These are phyloP conservation scores for Lachancea cidri DNA, from an alignment of 805 yeast species.

Conservation along the genomic window DNA sequence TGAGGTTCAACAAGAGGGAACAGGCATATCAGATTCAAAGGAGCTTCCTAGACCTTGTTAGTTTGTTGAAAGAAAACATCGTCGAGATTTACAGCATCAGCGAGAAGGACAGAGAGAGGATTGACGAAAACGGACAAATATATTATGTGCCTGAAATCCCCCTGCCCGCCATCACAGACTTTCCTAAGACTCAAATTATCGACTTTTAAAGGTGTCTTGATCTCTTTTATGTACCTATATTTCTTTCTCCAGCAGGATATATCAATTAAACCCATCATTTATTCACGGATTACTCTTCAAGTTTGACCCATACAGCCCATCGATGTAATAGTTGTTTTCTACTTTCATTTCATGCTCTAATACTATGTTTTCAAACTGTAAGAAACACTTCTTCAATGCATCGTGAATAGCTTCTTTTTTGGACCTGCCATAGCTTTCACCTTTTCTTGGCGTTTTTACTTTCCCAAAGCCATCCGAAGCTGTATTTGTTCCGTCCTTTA, in stretches of 20 bases:
- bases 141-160: constrained; percentile 75
- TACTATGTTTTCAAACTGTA: constrained; percentile 70
- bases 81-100: constrained; percentile 75
- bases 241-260: no score
- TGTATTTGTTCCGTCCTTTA: constrained; percentile 77
- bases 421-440: constrained; percentile 73
- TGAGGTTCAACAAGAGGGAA: constrained; percentile 65
- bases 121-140: constrained; percentile 82
- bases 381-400: constrained; percentile 70
- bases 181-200: constrained; percentile 52
- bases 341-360: constrained; percentile 33
- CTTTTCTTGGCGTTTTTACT: constrained; percentile 53
- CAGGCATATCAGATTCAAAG: constrained; percentile 81
- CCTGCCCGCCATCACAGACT: constrained; percentile 57
- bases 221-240: not conserved
- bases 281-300: constrained; percentile 1
- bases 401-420: constrained; percentile 83
- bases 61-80: constrained; percentile 52
- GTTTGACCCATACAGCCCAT: constrained; percentile 24
- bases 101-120: constrained; percentile 82
- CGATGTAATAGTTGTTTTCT: constrained; percentile 32
- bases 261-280: no score
- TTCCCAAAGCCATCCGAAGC: constrained; percentile 76
- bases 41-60: constrained; percentile 53
- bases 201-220: constrained; percentile 42